Evolutionary conservation across 2,329 filamentous ascomycete species (phyloP), one percentile per base, ranked within the genome.

Genomic region (Xylaria sp.): DNA sequence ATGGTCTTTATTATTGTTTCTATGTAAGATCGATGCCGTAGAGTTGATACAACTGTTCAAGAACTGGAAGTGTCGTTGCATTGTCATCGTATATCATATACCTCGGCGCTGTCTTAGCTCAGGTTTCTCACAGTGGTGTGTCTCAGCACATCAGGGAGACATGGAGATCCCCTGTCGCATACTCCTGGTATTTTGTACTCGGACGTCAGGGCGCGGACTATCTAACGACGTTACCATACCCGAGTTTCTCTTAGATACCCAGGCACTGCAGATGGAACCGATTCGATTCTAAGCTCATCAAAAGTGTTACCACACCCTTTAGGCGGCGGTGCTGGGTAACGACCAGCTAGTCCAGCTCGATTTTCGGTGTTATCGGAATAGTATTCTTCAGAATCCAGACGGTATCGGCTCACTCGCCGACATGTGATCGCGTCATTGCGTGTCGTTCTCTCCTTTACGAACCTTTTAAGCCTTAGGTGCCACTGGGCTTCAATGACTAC

Each of bases 371-470:
- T 17, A 61, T 17, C 23, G 19, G 29, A n/a, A n/a, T n/a, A n/a
- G n/a, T n/a, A n/a, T n/a, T n/a, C n/a, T n/a, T n/a, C n/a, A n/a
- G n/a, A n/a, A n/a, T n/a, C n/a, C n/a, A n/a, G n/a, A n/a, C n/a
- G n/a, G n/a, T n/a, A 4, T 52, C 46, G 40, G n/a, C 6, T 43
- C 13, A 56, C 58, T n/a, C 43, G 64, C 61, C 62, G 27, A 60
- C n/a, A 47, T 64, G 61, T 15, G 62, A 56, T 7, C n/a, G n/a
- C n/a, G n/a, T n/a, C n/a, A n/a, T n/a, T n/a, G n/a, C 58, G 54
- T 19, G 51, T 47, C 64, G 64, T 66, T 17, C 61, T 62, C 52
- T 62, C 58, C 41, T 61, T 63, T 62, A 63, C 61, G 27, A 63
- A 64, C 8, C 53, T 54, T 27, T 55, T 64, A 38, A 64, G 47